Evolutionary conservation across 2,329 filamentous ascomycete species (phyloP).

Genomic region (Ophiostoma perfectum): DNA sequence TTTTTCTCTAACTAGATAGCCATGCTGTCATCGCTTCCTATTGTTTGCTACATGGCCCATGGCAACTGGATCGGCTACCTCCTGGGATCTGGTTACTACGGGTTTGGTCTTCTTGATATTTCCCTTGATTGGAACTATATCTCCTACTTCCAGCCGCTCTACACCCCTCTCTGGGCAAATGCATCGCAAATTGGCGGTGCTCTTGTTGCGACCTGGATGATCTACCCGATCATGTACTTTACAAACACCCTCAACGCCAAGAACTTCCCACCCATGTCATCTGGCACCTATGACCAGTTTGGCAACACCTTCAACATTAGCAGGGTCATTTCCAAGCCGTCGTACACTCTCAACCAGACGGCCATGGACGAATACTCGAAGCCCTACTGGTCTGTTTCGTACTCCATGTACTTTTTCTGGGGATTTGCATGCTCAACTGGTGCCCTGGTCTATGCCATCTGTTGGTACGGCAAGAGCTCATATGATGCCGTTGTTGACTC

Average conservation of each 20-base stretch:
- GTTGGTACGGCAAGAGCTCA: slow-evolving; percentile 38
- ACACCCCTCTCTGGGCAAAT: slow-evolving; percentile 33
- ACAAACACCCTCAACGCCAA: slow-evolving; percentile 38
- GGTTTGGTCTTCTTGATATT: slow-evolving; percentile 39
- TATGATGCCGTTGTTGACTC: slow-evolving; percentile 44
- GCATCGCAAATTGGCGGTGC: slow-evolving; percentile 38
- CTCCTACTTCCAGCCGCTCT: slow-evolving; percentile 35
- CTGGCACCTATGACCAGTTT: slow-evolving; percentile 29
- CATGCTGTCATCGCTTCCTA: slow-evolving; percentile 26
- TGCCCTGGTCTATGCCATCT: slow-evolving; percentile 31
- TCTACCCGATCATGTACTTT: slow-evolving; percentile 40
- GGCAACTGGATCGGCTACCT: slow-evolving; percentile 33
- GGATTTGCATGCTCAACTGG: slow-evolving; percentile 34
- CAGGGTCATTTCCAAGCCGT: slow-evolving; percentile 37
- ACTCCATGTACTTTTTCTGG: slow-evolving; percentile 36
- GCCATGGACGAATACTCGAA: slow-evolving; percentile 36
- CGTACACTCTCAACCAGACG: slow-evolving; percentile 34
- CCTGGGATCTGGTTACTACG: slow-evolving; percentile 39
- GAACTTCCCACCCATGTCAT: slow-evolving; percentile 40
- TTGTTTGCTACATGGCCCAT: slow-evolving; percentile 33
- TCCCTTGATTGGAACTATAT: slow-evolving; percentile 44
- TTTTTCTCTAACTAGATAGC: slow-evolving; percentile 13
- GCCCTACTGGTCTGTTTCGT: slow-evolving; percentile 39
- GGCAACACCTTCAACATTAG: slow-evolving; percentile 39
- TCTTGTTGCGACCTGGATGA: slow-evolving; percentile 33